Evolutionary conservation across 106 monocot genomes (phyloP), one percentile per base, ranked within the genome.

Genomic region (Dendrobium huoshanense): DNA sequence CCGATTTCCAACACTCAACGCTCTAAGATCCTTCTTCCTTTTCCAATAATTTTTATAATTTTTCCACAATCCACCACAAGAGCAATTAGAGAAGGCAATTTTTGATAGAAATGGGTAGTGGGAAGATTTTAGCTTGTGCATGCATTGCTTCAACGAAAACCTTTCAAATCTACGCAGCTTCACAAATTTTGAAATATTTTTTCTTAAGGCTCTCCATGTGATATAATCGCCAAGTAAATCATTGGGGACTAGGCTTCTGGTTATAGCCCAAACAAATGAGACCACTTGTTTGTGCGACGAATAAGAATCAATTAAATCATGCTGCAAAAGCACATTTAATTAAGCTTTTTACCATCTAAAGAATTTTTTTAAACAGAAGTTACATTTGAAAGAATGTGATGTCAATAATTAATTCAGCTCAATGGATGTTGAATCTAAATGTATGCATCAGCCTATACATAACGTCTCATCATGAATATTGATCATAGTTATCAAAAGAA

Each of bases 131-230:
- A 94, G 74, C 18, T 87, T 84, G 64, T 85, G 37, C 41, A 92
- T 79, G 68, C 94, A 92, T 74, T 94, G 86, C 43, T 77, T 85
- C 22, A 94, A 58, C 55, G 51, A 72, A 77, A 91, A 89, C 7
- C 78, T 87, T 78, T 94, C 97, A 84, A 82, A 92, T 55, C 89
- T 89, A 18, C 85, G 86, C 54, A 94, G 86, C 43, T 82, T 44
- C 7, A 98, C 87, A 91, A 98, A 92, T 59, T 89, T 92, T 80
- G 90, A 86, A 45, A 98, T 98, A 73, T 92, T 98, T 84, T 75
- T 89, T 83, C 85, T 89, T 18, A 98, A 78, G 9, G 87, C 75
- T 84, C 94, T 92, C 97, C 90, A 89, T 47, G 58, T 84, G 78
- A 85, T 78, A 73, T 70, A 77, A 83, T 88, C 84, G 24, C 97